Conservation (phyloP, 2,329 filamentous ascomycete species). For the Aspergillus awamori region DNA sequence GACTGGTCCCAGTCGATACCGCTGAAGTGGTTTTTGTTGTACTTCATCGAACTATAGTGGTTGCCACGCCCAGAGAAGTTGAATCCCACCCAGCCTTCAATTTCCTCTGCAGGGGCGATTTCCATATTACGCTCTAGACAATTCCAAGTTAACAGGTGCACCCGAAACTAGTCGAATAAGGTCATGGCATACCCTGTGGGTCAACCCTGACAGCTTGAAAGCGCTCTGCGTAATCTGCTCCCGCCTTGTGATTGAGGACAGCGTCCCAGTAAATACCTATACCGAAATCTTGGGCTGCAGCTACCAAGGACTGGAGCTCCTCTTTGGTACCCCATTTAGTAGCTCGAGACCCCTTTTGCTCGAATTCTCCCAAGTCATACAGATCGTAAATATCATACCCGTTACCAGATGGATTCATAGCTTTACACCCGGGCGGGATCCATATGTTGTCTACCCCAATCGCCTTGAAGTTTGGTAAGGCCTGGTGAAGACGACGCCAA, state of each 20-base stretch:
- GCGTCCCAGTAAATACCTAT: slow-evolving; percentile 69
- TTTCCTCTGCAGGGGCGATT: slow-evolving; percentile 60
- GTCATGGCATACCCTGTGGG: slow-evolving; percentile 40
- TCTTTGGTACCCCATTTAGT: slow-evolving; percentile 72
- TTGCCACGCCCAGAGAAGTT: slow-evolving; percentile 65
- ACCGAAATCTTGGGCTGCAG: slow-evolving; percentile 55
- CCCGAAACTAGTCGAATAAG: not conserved
- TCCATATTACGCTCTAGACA: slow-evolving; percentile 57
- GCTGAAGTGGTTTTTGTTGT: slow-evolving; percentile 69
- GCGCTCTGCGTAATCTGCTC: slow-evolving; percentile 66
- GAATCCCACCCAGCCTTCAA: slow-evolving; percentile 70
- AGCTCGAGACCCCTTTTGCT: slow-evolving; percentile 64
- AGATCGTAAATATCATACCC: slow-evolving; percentile 73
- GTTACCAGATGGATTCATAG: slow-evolving; percentile 62
- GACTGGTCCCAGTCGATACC: slow-evolving; percentile 68
- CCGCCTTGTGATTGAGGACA: slow-evolving; percentile 73
- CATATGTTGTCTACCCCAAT: slow-evolving; percentile 66
- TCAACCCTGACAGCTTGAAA: slow-evolving; percentile 68
- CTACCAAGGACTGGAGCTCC: slow-evolving; percentile 59
- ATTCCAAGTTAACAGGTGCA: not conserved
- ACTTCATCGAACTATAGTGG: slow-evolving; percentile 64
- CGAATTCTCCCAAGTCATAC: slow-evolving; percentile 71
- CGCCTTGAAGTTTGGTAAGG: slow-evolving; percentile 57
- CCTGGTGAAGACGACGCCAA: slow-evolving; percentile 60
- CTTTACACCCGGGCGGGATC: slow-evolving; percentile 74